phyloP scores from a whole-genome alignment of 306 rosid genomes.

The Glycine soja region DNA sequence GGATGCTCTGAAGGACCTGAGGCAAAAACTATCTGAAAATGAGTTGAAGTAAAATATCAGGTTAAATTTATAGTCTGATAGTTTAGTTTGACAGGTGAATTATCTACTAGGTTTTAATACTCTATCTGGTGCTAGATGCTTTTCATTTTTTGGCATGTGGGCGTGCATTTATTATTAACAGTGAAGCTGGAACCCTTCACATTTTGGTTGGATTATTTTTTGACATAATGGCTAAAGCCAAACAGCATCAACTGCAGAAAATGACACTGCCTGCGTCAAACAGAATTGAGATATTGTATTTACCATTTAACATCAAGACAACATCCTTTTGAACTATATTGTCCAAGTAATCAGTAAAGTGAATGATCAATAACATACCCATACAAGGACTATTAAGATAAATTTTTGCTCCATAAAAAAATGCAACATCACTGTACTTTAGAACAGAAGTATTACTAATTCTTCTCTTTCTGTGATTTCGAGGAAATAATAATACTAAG shows the following conservation, averaged over 20 bases:
- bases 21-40: slow-evolving; percentile 65
- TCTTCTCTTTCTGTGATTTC: slow-evolving; percentile 25
- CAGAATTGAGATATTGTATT: not conserved
- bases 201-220: slow-evolving; percentile 3
- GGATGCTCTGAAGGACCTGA: slow-evolving; percentile 81
- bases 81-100: slow-evolving; percentile 17
- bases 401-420: slow-evolving; percentile 10
- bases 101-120: slow-evolving; percentile 27
- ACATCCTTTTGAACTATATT: not conserved
- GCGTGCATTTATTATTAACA: slow-evolving; percentile 22
- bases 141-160: slow-evolving; percentile 13
- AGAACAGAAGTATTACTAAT: not conserved
- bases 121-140: slow-evolving; percentile 23
- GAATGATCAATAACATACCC: slow-evolving; percentile 15
- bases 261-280: slow-evolving; percentile 20
- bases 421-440: slow-evolving; percentile 8
- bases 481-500: slow-evolving; percentile 17
- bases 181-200: slow-evolving; percentile 26
- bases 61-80: slow-evolving; percentile 20
- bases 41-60: slow-evolving; percentile 57
- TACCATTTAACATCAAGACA: slow-evolving; percentile 38
- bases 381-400: not conserved
- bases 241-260: not conserved
- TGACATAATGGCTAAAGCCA: not conserved
- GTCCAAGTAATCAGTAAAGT: slow-evolving; percentile 16